Conservation (phyloP, 306 rosid genomes). For the Mimosa bimucronata region DNA sequence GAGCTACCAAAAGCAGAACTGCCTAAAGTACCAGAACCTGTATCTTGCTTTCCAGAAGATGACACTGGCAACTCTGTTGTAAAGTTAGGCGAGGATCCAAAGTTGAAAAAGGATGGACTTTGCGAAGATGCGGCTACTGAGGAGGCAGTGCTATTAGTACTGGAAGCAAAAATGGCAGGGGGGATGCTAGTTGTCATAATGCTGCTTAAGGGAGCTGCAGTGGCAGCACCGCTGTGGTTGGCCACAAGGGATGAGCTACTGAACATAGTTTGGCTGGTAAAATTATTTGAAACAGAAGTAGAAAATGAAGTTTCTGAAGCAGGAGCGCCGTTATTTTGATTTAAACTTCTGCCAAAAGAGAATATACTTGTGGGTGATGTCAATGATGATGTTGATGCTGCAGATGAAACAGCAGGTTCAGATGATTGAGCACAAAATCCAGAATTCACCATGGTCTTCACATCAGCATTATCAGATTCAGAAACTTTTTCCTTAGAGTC, state of each 20-base stretch:
- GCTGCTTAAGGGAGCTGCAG: conserved; percentile 37
- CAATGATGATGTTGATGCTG: conserved; percentile 49
- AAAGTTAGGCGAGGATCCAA: conserved; percentile 43
- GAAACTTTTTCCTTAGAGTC: conserved; percentile 38
- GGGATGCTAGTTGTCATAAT: conserved; percentile 41
- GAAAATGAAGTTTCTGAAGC: conserved; percentile 48
- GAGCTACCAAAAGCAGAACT: conserved; percentile 46
- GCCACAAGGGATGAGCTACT: conserved; percentile 39
- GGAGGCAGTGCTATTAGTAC: conserved; percentile 32
- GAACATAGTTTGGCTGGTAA: conserved; percentile 51
- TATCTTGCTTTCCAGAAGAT: conserved; percentile 51
- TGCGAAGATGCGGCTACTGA: conserved; percentile 46
- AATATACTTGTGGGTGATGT: conserved; percentile 44
- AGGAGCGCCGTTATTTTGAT: conserved; percentile 55
- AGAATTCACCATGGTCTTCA: conserved; percentile 36
- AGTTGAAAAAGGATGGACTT: conserved; percentile 49
- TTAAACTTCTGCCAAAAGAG: conserved; percentile 45
- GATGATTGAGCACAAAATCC: conserved; percentile 47
- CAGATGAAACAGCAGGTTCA: conserved; percentile 47
- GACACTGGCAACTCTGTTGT: conserved; percentile 44
- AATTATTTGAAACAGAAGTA: conserved; percentile 41
- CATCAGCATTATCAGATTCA: conserved; percentile 47
- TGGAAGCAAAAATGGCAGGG: conserved; percentile 35
- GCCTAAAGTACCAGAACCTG: conserved; percentile 46
- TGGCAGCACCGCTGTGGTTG: conserved; percentile 10